Percentiles rank a stretch among this genome's conserved stretches.
Conservation (phyloP, 805 yeast genomes). For the Candida insectorum region DNA sequence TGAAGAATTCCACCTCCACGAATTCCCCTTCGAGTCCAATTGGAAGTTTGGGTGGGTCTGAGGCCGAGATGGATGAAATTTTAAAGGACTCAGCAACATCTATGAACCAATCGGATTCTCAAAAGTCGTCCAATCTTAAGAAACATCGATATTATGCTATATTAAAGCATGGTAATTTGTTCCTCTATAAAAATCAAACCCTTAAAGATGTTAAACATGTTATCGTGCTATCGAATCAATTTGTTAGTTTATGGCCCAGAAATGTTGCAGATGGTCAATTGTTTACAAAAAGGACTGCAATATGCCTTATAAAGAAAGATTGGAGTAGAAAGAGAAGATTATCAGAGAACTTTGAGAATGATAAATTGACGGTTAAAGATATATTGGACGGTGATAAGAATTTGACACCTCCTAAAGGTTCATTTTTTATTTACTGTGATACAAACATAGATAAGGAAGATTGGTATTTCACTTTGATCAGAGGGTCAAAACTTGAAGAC, state of each 20-base stretch:
- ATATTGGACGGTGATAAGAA: constrained; percentile 18
- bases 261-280: constrained; percentile 68
- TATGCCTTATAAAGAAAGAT: constrained; percentile 56
- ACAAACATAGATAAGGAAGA: constrained; percentile 84
- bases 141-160: constrained; percentile 68
- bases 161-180: constrained; percentile 82
- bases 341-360: constrained; percentile 16
- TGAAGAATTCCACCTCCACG: constrained; percentile 27
- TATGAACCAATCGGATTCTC: constrained; percentile 6
- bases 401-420: constrained; percentile 34
- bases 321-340: constrained; percentile 22
- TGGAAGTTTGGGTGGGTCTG: neutral
- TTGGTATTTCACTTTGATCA: constrained; percentile 83
- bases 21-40: constrained; percentile 7
- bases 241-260: constrained; percentile 86
- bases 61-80: neutral
- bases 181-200: constrained; percentile 72
- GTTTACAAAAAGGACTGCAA: constrained; percentile 76
- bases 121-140: constrained; percentile 24
- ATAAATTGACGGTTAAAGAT: constrained; percentile 22
- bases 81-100: constrained; percentile 3
- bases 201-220: constrained; percentile 71
- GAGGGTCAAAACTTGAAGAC: constrained; percentile 57
- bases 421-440: constrained; percentile 68
- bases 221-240: constrained; percentile 65